These are phyloP conservation scores for Begonia loranthoides DNA, from an alignment of 306 rosid species.

Conservation along the genomic window DNA sequence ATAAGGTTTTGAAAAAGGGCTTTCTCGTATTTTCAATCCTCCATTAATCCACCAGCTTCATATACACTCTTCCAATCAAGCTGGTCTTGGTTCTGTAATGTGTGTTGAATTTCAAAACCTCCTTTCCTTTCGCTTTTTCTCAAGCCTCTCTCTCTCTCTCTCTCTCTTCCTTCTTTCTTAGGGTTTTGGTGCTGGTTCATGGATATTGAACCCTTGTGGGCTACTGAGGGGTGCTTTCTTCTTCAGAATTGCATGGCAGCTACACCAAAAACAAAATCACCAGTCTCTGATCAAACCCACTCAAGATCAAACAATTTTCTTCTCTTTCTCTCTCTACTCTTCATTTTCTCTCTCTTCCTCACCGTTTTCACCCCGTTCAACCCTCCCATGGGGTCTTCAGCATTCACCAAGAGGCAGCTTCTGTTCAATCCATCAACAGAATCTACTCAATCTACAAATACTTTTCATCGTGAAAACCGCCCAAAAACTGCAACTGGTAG, in stretches of 20 bases:
- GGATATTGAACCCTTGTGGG: constrained; percentile 99
- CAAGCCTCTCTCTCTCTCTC: constrained; percentile 3
- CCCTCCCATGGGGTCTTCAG: constrained; percentile 32
- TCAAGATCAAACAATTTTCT: constrained; percentile 32
- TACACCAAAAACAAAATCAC: constrained; percentile 37
- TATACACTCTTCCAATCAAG: background rate
- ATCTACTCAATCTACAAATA: constrained; percentile 15
- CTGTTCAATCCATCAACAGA: constrained; percentile 21
- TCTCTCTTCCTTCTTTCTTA: constrained; percentile 18
- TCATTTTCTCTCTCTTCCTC: constrained; percentile 48
- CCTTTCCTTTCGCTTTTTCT: background rate
- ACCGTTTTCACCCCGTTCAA: constrained; percentile 20
- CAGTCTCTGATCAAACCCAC: constrained; percentile 26
- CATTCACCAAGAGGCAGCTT: constrained; percentile 15
- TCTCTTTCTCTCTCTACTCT: constrained; percentile 33
- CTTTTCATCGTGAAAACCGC: constrained; percentile 7
- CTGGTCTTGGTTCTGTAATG: too few relatives aligned
- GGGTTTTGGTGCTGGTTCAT: constrained; percentile 76
- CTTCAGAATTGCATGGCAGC: constrained; percentile 89
- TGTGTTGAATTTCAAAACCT: background rate
- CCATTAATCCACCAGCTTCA: background rate
- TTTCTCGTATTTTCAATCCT: background rate
- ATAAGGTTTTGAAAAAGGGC: background rate
- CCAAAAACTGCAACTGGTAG: background rate
- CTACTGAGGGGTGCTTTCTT: constrained; percentile 95